Evolutionary conservation across 2,329 filamentous ascomycete genomes (phyloP).

Genomic region (Gnomoniopsis sp.): DNA sequence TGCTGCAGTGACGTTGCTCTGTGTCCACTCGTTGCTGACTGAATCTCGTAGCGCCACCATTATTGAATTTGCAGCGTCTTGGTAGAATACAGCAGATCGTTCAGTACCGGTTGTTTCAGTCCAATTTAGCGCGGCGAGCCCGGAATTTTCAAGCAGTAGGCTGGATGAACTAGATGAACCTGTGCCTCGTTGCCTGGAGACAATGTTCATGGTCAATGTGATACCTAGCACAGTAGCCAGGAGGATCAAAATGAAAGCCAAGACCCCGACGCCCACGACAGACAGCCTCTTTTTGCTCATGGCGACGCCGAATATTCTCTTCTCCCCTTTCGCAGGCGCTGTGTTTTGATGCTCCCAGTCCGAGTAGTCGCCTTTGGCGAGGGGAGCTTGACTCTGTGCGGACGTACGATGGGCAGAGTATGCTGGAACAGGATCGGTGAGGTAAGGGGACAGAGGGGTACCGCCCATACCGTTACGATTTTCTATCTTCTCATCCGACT

Average conservation of each 20-base stretch:
- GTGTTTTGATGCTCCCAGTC: neutral
- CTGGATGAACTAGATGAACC: neutral
- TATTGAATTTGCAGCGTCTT: neutral
- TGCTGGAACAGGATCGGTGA: constrained; percentile 6
- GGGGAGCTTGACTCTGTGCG: neutral
- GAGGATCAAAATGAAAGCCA: constrained; percentile 10
- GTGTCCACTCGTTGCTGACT: constrained; percentile 7
- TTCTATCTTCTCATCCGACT: constrained; percentile 3
- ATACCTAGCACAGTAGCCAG: constrained; percentile 5
- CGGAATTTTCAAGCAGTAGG: neutral
- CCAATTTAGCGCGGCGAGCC: constrained; percentile 10
- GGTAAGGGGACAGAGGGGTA: neutral
- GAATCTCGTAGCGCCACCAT: constrained; percentile 3
- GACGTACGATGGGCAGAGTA: constrained; percentile 3
- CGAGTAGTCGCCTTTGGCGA: neutral
- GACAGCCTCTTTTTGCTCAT: constrained; percentile 3
- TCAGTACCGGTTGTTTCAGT: constrained; percentile 1
- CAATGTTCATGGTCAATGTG: constrained; percentile 1
- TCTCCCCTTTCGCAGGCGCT: neutral
- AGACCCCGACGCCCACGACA: neutral
- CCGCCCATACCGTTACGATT: neutral
- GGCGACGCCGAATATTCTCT: neutral
- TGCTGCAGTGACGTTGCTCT: constrained; percentile 8
- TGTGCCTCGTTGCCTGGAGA: neutral
- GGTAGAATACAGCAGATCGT: constrained; percentile 2